Conservation (phyloP, 495 filamentous ascomycete species). For the Pyrenula massariospora region DNA sequence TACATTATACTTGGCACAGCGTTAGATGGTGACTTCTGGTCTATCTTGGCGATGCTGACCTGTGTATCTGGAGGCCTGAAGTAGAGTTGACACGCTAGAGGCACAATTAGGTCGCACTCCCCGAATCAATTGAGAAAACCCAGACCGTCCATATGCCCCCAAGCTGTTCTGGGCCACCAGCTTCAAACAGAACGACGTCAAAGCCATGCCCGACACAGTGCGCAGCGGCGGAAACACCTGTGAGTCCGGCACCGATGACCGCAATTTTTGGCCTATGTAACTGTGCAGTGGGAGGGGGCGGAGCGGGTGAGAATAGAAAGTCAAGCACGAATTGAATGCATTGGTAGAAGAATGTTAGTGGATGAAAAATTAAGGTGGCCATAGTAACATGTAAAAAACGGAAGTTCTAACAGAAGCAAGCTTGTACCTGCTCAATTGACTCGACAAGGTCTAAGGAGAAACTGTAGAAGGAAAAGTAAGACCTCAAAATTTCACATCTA, state of each 20-base stretch:
- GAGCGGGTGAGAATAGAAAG: constrained; percentile 55
- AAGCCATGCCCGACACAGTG: constrained; percentile 85
- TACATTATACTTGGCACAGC: constrained; percentile 52
- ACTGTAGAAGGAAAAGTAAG: too few relatives aligned
- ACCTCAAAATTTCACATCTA: too few relatives aligned
- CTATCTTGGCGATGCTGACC: background rate
- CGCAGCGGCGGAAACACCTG: constrained; percentile 68
- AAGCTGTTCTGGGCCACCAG: constrained; percentile 45
- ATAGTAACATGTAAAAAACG: too few relatives aligned
- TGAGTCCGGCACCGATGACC: constrained; percentile 75
- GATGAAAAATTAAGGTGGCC: constrained; percentile 11
- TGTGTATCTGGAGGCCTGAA: constrained; percentile 71
- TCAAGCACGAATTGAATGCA: constrained; percentile 55
- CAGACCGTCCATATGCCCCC: constrained; percentile 81
- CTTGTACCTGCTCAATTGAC: too few relatives aligned
- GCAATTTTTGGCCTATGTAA: constrained; percentile 50
- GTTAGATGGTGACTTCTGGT: background rate
- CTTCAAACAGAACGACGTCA: constrained; percentile 69
- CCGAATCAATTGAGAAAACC: constrained; percentile 3
- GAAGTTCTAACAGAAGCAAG: too few relatives aligned
- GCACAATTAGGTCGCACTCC: constrained; percentile 3
- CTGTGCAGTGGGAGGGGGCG: constrained; percentile 46
- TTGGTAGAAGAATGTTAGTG: constrained; percentile 49
- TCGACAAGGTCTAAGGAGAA: too few relatives aligned
- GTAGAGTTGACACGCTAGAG: constrained; percentile 68